Base-by-base conservation (phyloP, 2,329 filamentous ascomycete genomes). In the Arthroderma sp. region DNA sequence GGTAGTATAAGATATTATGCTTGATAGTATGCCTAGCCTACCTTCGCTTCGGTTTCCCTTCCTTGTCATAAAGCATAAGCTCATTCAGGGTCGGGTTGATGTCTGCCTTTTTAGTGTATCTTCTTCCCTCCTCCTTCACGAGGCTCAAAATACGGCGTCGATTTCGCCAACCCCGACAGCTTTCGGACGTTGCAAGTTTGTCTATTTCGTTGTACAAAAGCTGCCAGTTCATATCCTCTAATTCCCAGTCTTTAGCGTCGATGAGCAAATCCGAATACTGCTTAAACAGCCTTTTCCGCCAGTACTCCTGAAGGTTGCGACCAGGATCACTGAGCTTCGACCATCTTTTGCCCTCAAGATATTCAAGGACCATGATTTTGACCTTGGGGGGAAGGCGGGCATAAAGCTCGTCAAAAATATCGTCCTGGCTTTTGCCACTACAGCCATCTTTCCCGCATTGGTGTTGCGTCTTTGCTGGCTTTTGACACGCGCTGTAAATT, bases 51-150 rank as follows among this genome's bases (percentile, higher is more conserved):
- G 15, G 15, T 22, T 22, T 22, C 15, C 15, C 15, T 34, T 34
- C 32, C 8, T 9, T 3, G 3, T 34, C 8, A 34, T 9, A 9
- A 34, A 38, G 40, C 38, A 43, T 49, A 27, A 51, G 46, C 22
- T 45, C 40, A 38, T 39, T 46, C 29, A 46, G 36, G 11, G 47
- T 47, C 5, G 40, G 39, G 29, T 51, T 43, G n/a, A 47, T 33
- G 32, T 48, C 42, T 29, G 45, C 39, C 10, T 51, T 43, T n/a
- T 28, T 22, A n/a, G 40, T 4, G 40, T 40, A 33, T 40, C 36
- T 45, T 28, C 33, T 10, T 15, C 43, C 36, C 6, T 36, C 33
- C 1, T 37, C 37, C 43, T 31, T 39, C 6, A 40, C 36, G 27
- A 45, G 4, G 30, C 11, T 39, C 29, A 45, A 45, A 28, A 45